These are phyloP conservation scores for Acmispon strigosus DNA, from an alignment of 306 rosid species.

Conservation along the genomic window DNA sequence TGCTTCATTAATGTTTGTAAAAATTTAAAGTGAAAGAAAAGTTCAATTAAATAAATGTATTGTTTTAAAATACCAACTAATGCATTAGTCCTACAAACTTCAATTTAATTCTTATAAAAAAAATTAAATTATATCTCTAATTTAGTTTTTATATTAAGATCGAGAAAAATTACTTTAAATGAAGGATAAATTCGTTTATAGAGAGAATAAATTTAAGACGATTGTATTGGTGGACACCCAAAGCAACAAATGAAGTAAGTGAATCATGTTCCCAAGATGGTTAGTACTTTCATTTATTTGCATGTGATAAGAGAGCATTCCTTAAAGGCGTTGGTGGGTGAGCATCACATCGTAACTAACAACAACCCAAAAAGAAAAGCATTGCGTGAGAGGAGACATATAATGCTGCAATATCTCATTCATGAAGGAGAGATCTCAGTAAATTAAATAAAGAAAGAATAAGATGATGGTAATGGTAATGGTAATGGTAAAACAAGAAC, in stretches of 20 bases:
- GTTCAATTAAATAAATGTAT: no score
- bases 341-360: slow-evolving; percentile 20
- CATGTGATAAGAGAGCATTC: slow-evolving; percentile 4
- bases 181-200: no score
- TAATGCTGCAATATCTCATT: background rate
- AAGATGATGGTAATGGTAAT: background rate
- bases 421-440: background rate
- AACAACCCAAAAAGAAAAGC: background rate
- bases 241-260: background rate
- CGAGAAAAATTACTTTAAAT: no score
- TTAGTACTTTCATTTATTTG: background rate
- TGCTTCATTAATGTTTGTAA: no score
- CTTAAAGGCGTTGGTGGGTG: slow-evolving; percentile 21
- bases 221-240: background rate
- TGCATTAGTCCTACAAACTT: no score
- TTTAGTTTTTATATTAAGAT: no score
- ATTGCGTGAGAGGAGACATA: background rate
- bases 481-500: no score
- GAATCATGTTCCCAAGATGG: background rate
- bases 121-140: no score
- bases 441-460: background rate
- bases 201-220: no score
- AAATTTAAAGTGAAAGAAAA: no score
- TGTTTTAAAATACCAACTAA: no score
- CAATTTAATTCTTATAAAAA: no score